These are phyloP conservation scores for Triticum urartu DNA, from an alignment of 176 grass and related monocot genomes.

Conservation along the genomic window DNA sequence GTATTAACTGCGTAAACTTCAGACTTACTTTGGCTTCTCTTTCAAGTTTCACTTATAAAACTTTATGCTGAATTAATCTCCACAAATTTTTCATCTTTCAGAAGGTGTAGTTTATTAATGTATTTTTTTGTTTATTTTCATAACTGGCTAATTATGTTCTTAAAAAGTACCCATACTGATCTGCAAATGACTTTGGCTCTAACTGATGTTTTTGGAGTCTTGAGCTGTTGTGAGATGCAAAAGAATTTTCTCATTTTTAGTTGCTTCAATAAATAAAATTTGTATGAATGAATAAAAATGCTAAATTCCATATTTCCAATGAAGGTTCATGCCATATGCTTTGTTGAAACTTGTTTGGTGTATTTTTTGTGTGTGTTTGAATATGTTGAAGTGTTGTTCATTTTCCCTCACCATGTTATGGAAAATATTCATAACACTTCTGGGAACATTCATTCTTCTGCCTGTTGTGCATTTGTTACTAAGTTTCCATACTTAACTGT, in stretches of 20 bases:
- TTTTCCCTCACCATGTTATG: neutral
- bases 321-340: neutral
- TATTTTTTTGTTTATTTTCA: neutral
- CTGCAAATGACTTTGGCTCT: conserved; percentile 1
- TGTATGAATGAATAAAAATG: neutral
- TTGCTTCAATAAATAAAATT: neutral
- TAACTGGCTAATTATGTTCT: neutral
- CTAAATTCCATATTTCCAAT: neutral
- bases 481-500: neutral
- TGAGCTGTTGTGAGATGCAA: neutral
- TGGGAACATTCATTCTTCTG: neutral
- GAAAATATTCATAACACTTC: conserved; percentile 7
- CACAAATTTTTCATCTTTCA: neutral
- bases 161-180: neutral
- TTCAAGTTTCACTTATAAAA: neutral
- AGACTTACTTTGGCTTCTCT: conserved; percentile 22
- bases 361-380: neutral
- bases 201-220: neutral
- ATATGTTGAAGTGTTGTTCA: neutral
- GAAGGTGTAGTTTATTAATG: neutral
- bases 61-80: conserved; percentile 10
- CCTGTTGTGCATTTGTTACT: conserved; percentile 13
- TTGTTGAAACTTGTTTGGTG: neutral
- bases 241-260: neutral
- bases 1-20: conserved; percentile 44